These are phyloP conservation scores for Boletellus ananas DNA, from an alignment of 768 basidiomycete species.

Conservation along the genomic window DNA sequence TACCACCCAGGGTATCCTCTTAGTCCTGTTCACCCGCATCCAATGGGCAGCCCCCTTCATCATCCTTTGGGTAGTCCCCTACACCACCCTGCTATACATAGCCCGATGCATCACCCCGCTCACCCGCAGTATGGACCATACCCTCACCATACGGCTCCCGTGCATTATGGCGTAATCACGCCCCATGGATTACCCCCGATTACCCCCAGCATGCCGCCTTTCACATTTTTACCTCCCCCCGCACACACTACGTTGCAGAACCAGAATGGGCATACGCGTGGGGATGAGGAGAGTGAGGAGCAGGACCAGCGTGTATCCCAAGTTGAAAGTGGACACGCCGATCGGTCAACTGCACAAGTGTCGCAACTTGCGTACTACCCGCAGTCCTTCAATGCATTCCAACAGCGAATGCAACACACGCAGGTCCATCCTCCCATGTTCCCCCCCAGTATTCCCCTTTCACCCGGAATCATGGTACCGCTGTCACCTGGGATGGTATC, in stretches of 20 bases:
- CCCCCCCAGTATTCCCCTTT: constrained; percentile 30
- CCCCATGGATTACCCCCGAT: constrained; percentile 87
- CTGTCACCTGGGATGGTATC: constrained; percentile 25
- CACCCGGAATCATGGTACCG: constrained; percentile 28
- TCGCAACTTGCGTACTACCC: constrained; percentile 12
- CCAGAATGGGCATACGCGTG: constrained; percentile 17
- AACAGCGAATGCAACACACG: constrained; percentile 22
- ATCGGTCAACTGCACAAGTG: constrained; percentile 1
- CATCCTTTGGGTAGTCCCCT: constrained; percentile 33
- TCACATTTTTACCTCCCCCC: constrained; percentile 70
- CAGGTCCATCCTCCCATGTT: constrained; percentile 26
- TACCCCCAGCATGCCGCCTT: constrained; percentile 97
- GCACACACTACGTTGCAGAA: constrained; percentile 24
- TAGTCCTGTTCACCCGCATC: constrained; percentile 24
- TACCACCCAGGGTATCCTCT: constrained; percentile 36
- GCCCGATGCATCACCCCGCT: constrained; percentile 29
- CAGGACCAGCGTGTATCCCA: neutral
- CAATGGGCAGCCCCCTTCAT: constrained; percentile 37
- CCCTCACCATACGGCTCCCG: constrained; percentile 16
- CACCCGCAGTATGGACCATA: constrained; percentile 30
- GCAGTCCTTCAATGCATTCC: constrained; percentile 11
- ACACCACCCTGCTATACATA: constrained; percentile 30
- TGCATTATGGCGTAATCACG: constrained; percentile 45
- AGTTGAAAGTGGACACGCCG: constrained; percentile 5
- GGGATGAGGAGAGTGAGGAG: constrained; percentile 2